Evolutionary conservation across 2,329 filamentous ascomycete genomes (phyloP).

Genomic region (Paecilomyces dactylethromorphus): DNA sequence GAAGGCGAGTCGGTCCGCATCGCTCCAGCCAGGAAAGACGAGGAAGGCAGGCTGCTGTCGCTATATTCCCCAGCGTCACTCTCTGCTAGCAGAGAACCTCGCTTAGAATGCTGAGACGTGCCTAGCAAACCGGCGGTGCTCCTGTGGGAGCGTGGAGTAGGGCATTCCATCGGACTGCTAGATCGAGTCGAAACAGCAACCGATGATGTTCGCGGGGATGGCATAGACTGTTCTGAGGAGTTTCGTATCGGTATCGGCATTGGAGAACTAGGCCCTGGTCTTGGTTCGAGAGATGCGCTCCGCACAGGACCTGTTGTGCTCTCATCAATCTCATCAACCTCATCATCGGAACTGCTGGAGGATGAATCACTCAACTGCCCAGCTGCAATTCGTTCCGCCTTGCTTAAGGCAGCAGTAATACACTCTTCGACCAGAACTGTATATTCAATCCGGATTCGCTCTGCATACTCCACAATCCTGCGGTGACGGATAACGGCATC

Average conservation of each 20-base stretch:
- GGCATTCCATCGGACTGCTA: slow-evolving; percentile 82
- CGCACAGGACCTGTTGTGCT: slow-evolving; percentile 43
- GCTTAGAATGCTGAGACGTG: slow-evolving; percentile 57
- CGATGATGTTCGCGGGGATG: slow-evolving; percentile 49
- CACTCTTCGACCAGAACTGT: slow-evolving; percentile 90
- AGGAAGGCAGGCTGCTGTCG: slow-evolving; percentile 82
- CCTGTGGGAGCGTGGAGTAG: slow-evolving; percentile 79
- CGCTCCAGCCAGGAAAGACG: slow-evolving; percentile 66
- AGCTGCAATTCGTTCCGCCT: slow-evolving; percentile 80
- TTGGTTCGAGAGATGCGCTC: slow-evolving; percentile 7
- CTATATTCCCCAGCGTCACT: slow-evolving; percentile 76
- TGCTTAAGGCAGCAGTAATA: slow-evolving; percentile 83
- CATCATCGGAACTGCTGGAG: slow-evolving; percentile 50
- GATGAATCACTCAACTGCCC: slow-evolving; percentile 76
- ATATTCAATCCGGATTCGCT: slow-evolving; percentile 91
- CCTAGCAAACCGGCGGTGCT: slow-evolving; percentile 52
- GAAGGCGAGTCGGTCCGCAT: slow-evolving; percentile 81
- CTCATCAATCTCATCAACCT: slow-evolving; percentile 42
- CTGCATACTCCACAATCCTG: slow-evolving; percentile 89
- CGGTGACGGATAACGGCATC: slow-evolving; percentile 89
- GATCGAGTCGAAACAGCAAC: slow-evolving; percentile 72
- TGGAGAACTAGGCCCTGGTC: slow-evolving; percentile 33
- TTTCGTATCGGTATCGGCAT: slow-evolving; percentile 52
- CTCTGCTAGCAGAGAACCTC: slow-evolving; percentile 72
- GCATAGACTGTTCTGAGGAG: slow-evolving; percentile 44